Evolutionary conservation across 805 yeast species (phyloP), one percentile per base, ranked within the genome.

Genomic region (Starmerella kuoi): DNA sequence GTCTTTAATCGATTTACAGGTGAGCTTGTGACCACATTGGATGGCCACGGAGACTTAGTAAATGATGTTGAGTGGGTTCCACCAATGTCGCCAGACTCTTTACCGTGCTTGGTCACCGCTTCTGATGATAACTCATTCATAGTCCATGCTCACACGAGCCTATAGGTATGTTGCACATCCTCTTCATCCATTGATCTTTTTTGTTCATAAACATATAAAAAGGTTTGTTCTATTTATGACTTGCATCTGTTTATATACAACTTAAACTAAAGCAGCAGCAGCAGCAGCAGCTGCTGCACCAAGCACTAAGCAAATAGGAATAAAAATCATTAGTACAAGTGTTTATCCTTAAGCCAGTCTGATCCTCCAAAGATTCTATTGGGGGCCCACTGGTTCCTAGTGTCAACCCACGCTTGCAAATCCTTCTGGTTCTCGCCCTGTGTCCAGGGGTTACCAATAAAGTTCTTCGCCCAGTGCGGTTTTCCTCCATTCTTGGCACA

Each of bases 381-480:
- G 1, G 96, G 95, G 63, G 88, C 96, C 55, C 71, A 72, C 47
- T 73, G 68, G 37, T 62, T 64, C 59, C 96, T 73, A 14, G 81
- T 67, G 39, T 66, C 58, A 58, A 79, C 76, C 68, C 73, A 88
- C 33, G 64, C 57, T 11, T 53, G 58, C 49, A 87, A 67, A 51
- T 77, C 78, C 7, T 76, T 73, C 9, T 91, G 79, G 48, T 74
- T 78, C 40, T 65, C 63, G n/a, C 37, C 40, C 23, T 34, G 40
- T 26, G 34, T 34, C 36, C 65, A 72, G 2, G 56, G 57, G 11
- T 64, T 64, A 1, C 94, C 94, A 43, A 82, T 66, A 60, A 85
- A 88, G 61, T 86, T 87, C 67, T 88, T 88, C 15, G 98, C 98
- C 98, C 98, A 88, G 61, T 88, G 98, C 2, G 98, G 98, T 59